Base-by-base conservation (phyloP, 23 red algal genomes). In the Chondrus crispus region DNA sequence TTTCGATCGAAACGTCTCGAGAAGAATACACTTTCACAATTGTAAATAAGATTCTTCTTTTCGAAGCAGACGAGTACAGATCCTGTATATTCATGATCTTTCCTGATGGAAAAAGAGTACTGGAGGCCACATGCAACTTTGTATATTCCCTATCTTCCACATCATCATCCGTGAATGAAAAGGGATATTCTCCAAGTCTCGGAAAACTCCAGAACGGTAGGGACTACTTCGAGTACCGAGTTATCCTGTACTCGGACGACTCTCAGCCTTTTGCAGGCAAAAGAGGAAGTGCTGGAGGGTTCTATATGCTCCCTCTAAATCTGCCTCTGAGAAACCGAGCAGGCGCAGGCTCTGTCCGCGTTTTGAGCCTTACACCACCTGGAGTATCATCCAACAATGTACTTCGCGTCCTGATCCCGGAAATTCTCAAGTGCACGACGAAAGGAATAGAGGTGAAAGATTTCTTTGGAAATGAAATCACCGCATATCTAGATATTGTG, bases 351-450 rank as follows among this genome's bases (percentile, higher is more conserved):
- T n/a, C 70, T 12, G 1, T 76, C 38, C 70, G 70, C 26, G 20
- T 2, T n/a, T 40, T 76, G 7, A 1, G 30, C 8, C 19, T 76
- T 20, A 38, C 70, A n/a, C 70, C 70, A 38, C 26, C 70, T 39
- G 70, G 70, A 4, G 70, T 75, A 26, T 38, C 28, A 24, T 44
- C 70, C 16, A 76, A 76, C 43, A 20, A 41, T 9, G 0, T 76
- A 11, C 70, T 76, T 76, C 20, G 35, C 6, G 36, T n/a, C 29
- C 7, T 95, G 84, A 83, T 95, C 80, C 60, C 60, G 8, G 60
- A 66, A 0, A 66, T 66, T 66, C 26, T 66, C 26, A 66, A 66
- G 18, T 32, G 26, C 26, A 66, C 1, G 26, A 32, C 26, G 18
- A 19, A 66, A 66, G 1, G 60, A 6, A 32, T 66, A 0, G 7